A percentile compares a stretch with the other conserved stretches of the same genome.
Conservation (phyloP, 805 yeast genomes). For the Pichia manshurica region DNA sequence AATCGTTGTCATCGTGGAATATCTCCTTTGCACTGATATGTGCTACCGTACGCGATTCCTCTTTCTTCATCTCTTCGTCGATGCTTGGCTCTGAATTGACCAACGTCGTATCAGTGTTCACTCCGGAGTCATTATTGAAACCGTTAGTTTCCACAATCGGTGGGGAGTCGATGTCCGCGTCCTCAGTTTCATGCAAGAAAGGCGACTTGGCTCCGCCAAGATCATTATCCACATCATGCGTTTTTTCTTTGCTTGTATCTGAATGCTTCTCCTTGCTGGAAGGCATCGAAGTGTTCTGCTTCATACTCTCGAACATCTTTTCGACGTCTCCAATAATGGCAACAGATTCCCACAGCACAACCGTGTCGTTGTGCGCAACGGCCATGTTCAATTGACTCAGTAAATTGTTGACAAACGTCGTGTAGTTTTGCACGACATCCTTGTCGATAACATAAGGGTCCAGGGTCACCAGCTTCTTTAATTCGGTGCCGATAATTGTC, state of each 20-base stretch:
- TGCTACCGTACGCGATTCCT: neutral
- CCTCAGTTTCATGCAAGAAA: neutral
- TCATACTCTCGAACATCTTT: slow-evolving; percentile 60
- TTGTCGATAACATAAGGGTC: slow-evolving; percentile 28
- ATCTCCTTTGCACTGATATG: slow-evolving; percentile 9
- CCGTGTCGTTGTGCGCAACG: slow-evolving; percentile 46
- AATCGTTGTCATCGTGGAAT: slow-evolving; percentile 11
- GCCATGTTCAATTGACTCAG: slow-evolving; percentile 54
- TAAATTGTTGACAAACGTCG: slow-evolving; percentile 52
- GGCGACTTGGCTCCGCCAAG: neutral
- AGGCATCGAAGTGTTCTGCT: slow-evolving; percentile 17
- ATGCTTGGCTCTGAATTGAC: neutral
- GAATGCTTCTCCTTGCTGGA: neutral
- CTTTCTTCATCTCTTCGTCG: neutral
- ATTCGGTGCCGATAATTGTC: slow-evolving; percentile 57
- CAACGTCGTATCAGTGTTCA: slow-evolving; percentile 4
- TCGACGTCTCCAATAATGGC: slow-evolving; percentile 66
- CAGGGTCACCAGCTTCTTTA: slow-evolving; percentile 32
- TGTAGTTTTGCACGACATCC: slow-evolving; percentile 45
- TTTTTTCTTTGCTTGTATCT: neutral
- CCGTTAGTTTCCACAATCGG: neutral
- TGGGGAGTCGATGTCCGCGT: too few species aligned
- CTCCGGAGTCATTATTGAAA: neutral
- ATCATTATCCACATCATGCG: neutral
- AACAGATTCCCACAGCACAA: slow-evolving; percentile 59